A percentile compares a stretch with the other conserved stretches of the same genome.
These are phyloP conservation scores for Carex kokanica DNA, from an alignment of 176 grass and related monocot genomes.

Conservation along the genomic window DNA sequence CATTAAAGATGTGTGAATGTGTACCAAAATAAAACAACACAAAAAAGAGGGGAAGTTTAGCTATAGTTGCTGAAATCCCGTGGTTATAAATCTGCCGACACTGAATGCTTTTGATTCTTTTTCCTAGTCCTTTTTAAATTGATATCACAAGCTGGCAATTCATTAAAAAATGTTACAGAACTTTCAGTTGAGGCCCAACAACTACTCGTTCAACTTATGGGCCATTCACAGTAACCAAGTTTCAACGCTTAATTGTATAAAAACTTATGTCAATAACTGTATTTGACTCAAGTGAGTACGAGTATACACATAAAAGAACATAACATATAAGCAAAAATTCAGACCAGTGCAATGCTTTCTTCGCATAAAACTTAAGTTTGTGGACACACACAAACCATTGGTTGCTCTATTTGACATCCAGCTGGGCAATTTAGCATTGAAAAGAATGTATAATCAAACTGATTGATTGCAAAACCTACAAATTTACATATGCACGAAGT, in stretches of 20 bases:
- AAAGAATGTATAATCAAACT: background rate
- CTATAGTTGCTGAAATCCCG: background rate
- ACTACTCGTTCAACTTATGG: background rate
- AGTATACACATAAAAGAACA: background rate
- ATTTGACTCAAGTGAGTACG: background rate
- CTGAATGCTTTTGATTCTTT: background rate
- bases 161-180: background rate
- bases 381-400: background rate
- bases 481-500: background rate
- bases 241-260: background rate
- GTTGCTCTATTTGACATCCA: background rate
- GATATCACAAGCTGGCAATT: background rate
- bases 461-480: background rate
- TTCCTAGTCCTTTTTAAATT: background rate
- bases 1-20: constrained; percentile 3
- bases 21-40: background rate
- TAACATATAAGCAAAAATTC: background rate
- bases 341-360: background rate
- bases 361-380: background rate
- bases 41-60: background rate
- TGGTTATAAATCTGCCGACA: background rate
- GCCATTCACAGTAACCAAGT: background rate
- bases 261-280: background rate
- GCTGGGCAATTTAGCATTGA: background rate
- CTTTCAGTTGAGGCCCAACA: background rate